phyloP scores from a whole-genome alignment of 768 basidiomycete genomes.

The Favolaschia claudopus region DNA sequence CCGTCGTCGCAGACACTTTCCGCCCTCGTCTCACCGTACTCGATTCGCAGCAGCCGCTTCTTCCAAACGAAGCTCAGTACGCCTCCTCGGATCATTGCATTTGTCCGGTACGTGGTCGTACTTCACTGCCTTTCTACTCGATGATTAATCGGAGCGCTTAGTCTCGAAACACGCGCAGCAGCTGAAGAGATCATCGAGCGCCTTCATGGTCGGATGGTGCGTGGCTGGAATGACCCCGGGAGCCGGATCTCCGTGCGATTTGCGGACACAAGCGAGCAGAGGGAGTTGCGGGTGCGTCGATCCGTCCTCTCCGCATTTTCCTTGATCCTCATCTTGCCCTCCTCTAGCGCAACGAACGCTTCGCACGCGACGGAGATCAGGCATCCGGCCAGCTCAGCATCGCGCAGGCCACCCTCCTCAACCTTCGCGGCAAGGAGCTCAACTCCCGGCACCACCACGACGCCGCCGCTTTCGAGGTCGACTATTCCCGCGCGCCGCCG shows the following conservation, averaged over 20 bases:
- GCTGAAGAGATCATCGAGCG: slow-evolving; percentile 82
- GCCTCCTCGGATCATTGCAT: slow-evolving; percentile 82
- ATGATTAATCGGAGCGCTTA: slow-evolving; percentile 34
- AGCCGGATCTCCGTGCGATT: slow-evolving; percentile 83
- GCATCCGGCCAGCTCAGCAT: slow-evolving; percentile 75
- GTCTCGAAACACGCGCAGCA: slow-evolving; percentile 73
- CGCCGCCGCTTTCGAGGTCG: slow-evolving; percentile 41
- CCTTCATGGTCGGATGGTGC: slow-evolving; percentile 80
- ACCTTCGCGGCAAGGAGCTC: slow-evolving; percentile 73
- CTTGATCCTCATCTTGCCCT: not conserved
- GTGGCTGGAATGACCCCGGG: slow-evolving; percentile 80
- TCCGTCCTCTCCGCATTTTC: not conserved
- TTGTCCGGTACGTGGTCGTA: slow-evolving; percentile 65
- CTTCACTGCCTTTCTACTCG: slow-evolving; percentile 10
- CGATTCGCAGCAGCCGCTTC: slow-evolving; percentile 78
- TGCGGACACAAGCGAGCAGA: slow-evolving; percentile 79
- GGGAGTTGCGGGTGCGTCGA: slow-evolving; percentile 77
- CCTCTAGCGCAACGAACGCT: slow-evolving; percentile 66
- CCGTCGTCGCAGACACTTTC: slow-evolving; percentile 56
- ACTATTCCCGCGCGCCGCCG: slow-evolving; percentile 46
- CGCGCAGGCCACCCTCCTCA: slow-evolving; percentile 79
- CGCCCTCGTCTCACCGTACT: slow-evolving; percentile 72
- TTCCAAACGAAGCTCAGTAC: slow-evolving; percentile 82
- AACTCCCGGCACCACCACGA: not conserved
- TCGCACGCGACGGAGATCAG: slow-evolving; percentile 64